Percentiles rank a stretch among this genome's conserved stretches.
phyloP scores from a whole-genome alignment of 345 rosid species.

The Syzygium aromaticum region DNA sequence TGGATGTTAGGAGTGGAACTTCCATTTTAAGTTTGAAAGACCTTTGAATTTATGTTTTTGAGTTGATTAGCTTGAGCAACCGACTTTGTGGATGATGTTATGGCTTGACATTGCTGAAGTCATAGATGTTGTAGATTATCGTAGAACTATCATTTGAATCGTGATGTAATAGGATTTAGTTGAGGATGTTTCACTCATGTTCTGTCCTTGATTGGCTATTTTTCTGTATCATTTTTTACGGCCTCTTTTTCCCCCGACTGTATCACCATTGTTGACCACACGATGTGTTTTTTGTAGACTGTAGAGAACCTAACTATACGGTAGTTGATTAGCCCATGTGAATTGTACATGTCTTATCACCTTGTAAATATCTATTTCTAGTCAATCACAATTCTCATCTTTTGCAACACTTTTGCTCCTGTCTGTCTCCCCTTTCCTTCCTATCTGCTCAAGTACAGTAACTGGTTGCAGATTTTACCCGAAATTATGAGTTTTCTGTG shows the following conservation, averaged over 20 bases:
- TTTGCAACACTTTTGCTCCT: not conserved
- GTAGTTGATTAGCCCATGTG: not conserved
- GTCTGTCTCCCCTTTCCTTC: not conserved
- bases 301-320: not conserved
- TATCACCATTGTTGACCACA: not conserved
- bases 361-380: not conserved
- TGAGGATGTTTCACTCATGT: slow-evolving; percentile 23
- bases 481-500: not conserved
- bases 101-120: slow-evolving; percentile 16
- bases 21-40: slow-evolving; percentile 3
- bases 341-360: not conserved
- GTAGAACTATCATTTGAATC: slow-evolving; percentile 15
- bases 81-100: slow-evolving; percentile 27
- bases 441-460: not conserved
- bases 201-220: slow-evolving; percentile 12
- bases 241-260: not conserved
- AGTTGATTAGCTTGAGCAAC: slow-evolving; percentile 15
- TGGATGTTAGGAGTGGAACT: not conserved
- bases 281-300: not conserved
- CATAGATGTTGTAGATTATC: slow-evolving; percentile 21
- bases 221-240: slow-evolving; percentile 16
- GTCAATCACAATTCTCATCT: not conserved
- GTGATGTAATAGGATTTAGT: slow-evolving; percentile 33
- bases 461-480: not conserved
- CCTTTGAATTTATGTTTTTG: slow-evolving; percentile 18